phyloP scores from a whole-genome alignment of 176 grass and related monocot genomes.

The Paspalum vaginatum region DNA sequence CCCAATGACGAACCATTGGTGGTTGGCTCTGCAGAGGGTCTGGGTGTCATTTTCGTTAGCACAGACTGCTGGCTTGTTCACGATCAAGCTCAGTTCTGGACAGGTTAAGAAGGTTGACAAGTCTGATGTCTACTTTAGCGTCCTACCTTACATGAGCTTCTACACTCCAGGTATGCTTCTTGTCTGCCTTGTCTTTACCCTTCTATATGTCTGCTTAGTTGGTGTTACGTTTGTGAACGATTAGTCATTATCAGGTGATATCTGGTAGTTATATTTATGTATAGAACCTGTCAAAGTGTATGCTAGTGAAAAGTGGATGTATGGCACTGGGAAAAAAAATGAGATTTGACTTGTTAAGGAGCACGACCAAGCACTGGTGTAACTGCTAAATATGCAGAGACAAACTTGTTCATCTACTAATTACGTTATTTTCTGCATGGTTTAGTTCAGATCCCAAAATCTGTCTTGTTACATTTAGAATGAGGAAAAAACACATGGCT shows the following conservation, averaged over 20 bases:
- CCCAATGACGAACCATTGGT: neutral
- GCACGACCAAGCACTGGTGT: neutral
- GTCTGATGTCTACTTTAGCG: neutral
- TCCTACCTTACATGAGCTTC: conserved; percentile 24
- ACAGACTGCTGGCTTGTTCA: neutral
- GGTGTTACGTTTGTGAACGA: neutral
- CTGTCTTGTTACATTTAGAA: neutral
- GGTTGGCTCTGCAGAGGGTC: conserved; percentile 1
- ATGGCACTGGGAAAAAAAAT: neutral
- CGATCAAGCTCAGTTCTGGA: neutral
- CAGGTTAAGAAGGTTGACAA: neutral
- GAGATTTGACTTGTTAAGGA: neutral
- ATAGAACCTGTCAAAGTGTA: neutral
- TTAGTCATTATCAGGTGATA: neutral
- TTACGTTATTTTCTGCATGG: too few relatives aligned
- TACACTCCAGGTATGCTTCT: conserved; percentile 7
- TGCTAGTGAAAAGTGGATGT: neutral
- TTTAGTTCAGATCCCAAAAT: neutral
- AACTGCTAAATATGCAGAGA: neutral
- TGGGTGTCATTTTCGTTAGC: conserved; percentile 3
- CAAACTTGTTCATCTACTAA: too few relatives aligned
- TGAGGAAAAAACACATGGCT: neutral
- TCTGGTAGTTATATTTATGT: neutral
- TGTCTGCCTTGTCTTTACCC: neutral
- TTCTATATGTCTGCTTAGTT: neutral